Evolutionary conservation across 163 green algal species (phyloP).

Genomic region (Trebouxia gelatinosa): DNA sequence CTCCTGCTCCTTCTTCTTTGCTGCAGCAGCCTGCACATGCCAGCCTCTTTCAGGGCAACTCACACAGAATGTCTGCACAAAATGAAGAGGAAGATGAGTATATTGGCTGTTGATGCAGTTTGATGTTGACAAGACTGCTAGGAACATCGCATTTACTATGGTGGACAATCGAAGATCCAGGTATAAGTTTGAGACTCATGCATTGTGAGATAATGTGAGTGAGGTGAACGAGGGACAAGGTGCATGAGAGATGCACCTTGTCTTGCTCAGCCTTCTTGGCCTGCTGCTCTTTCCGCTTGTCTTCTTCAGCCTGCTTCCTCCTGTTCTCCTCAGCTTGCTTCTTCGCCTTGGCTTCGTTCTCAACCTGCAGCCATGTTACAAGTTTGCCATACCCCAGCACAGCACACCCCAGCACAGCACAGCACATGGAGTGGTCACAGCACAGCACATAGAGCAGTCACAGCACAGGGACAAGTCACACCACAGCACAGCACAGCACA

Average conservation of each 20-base stretch:
- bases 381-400: neutral
- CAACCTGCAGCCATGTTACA: neutral
- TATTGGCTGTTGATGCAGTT: no score
- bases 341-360: conserved; percentile 13
- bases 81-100: neutral
- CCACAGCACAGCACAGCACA: neutral
- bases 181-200: no score
- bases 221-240: conserved; percentile 1
- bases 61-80: neutral
- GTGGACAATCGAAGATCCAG: no score
- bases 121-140: no score
- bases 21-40: neutral
- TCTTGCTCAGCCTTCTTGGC: conserved; percentile 34
- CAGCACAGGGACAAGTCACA: neutral
- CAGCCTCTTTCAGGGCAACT: neutral
- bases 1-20: conserved; percentile 11
- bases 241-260: neutral
- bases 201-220: no score
- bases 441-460: neutral
- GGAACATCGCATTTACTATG: no score
- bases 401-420: neutral
- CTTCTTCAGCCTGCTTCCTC: conserved; percentile 34
- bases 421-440: neutral
- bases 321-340: conserved; percentile 28
- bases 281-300: conserved; percentile 35